Conservation (phyloP, 192 early-diverging fungal species). For the Podila minutissima region DNA sequence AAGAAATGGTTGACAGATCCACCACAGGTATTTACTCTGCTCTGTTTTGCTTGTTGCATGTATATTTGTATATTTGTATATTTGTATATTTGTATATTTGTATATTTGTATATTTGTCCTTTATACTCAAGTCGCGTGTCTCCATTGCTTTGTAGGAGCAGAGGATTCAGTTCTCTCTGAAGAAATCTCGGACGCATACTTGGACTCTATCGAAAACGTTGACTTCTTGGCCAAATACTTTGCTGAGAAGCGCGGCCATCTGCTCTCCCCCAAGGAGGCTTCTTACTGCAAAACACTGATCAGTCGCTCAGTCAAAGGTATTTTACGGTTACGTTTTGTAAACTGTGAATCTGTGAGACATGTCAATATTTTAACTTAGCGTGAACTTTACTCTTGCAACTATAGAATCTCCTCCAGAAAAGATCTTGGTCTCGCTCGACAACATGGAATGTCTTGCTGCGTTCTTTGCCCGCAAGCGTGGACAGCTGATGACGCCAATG, state of each 20-base stretch:
- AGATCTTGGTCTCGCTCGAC: neutral
- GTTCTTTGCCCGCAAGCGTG: conserved; percentile 1
- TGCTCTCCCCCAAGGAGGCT: neutral
- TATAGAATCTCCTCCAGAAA: neutral
- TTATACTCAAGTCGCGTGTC: neutral
- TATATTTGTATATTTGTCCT: too few relatives aligned
- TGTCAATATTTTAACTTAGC: too few relatives aligned
- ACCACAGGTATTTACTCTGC: neutral
- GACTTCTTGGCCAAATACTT: neutral
- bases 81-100: too few relatives aligned
- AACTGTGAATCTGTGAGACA: too few relatives aligned
- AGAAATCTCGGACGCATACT: neutral
- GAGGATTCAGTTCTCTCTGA: neutral
- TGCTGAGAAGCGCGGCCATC: neutral
- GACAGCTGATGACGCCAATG: neutral
- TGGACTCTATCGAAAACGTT: neutral
- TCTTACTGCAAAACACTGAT: neutral
- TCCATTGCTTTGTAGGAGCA: neutral
- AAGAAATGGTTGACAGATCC: neutral
- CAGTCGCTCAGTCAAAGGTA: neutral
- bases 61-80: too few relatives aligned
- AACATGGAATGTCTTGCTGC: neutral
- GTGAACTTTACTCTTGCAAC: neutral
- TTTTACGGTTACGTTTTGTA: too few relatives aligned
- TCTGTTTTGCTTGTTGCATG: neutral